Evolutionary conservation across 768 basidiomycete genomes (phyloP).

Genomic region (Chalciporus sphaerocephalus): DNA sequence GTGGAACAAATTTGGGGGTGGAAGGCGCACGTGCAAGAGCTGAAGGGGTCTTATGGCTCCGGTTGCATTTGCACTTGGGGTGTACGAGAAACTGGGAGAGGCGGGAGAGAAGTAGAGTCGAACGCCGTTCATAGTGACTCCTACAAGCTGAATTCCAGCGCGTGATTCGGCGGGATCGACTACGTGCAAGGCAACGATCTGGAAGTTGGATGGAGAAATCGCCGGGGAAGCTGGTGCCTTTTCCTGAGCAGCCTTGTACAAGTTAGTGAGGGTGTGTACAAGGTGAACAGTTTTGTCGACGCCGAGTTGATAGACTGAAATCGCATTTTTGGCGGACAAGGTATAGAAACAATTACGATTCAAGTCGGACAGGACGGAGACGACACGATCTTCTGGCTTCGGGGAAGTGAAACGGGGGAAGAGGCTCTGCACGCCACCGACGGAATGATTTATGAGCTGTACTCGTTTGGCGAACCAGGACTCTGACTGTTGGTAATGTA

Average conservation of each 20-base stretch:
- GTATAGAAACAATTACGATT: conserved; percentile 75
- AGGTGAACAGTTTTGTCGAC: conserved; percentile 66
- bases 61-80: conserved; percentile 27
- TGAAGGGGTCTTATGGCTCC: conserved; percentile 45
- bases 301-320: conserved; percentile 62
- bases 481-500: conserved; percentile 86
- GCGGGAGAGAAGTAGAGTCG: conserved; percentile 78
- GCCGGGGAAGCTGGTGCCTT: conserved; percentile 76
- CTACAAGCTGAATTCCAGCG: conserved; percentile 69
- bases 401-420: conserved; percentile 69
- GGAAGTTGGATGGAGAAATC: conserved; percentile 64
- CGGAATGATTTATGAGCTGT: conserved; percentile 82
- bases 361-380: conserved; percentile 61
- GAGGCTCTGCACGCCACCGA: conserved; percentile 72
- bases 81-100: conserved; percentile 45
- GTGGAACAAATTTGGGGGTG: conserved; percentile 70
- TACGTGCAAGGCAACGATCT: conserved; percentile 66
- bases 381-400: conserved; percentile 66
- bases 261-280: conserved; percentile 67
- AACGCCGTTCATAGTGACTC: conserved; percentile 75
- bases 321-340: conserved; percentile 58
- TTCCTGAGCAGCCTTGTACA: conserved; percentile 74
- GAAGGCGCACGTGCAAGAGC: conserved; percentile 74
- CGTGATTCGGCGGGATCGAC: conserved; percentile 65
- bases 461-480: conserved; percentile 90